A percentile compares a stretch with the other conserved stretches of the same genome.
Conservation (phyloP, 352 stramenopile genomes). For the Phytopythium aichiense region DNA sequence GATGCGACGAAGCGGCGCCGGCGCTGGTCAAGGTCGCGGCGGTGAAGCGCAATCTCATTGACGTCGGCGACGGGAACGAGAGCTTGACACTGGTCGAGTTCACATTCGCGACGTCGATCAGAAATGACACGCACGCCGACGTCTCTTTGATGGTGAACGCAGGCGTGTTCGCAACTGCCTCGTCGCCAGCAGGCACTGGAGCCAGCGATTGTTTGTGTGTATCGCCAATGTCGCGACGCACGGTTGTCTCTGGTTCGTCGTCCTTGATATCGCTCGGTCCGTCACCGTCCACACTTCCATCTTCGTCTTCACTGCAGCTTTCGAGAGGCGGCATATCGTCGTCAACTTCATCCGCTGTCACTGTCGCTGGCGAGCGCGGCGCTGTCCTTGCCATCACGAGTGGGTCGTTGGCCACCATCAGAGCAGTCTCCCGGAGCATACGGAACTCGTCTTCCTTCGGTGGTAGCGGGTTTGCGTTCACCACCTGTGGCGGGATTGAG, state of each 20-base stretch:
- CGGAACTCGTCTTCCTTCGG: constrained; percentile 39
- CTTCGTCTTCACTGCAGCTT: constrained; percentile 51
- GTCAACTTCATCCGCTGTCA: constrained; percentile 14
- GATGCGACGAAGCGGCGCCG: background rate
- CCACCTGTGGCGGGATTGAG: constrained; percentile 11
- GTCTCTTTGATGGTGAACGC: constrained; percentile 45
- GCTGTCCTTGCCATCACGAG: constrained; percentile 17
- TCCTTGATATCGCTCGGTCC: constrained; percentile 8
- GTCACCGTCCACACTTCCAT: constrained; percentile 11
- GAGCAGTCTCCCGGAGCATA: constrained; percentile 56
- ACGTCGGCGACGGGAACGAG: constrained; percentile 24
- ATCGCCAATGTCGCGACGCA: background rate
- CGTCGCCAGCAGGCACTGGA: background rate
- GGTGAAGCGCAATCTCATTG: constrained; percentile 32
- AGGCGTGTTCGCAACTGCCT: constrained; percentile 11
- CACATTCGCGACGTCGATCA: constrained; percentile 39
- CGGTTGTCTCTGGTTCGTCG: background rate
- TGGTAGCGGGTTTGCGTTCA: background rate
- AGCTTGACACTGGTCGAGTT: constrained; percentile 35
- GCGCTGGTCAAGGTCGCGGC: background rate
- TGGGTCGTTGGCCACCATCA: constrained; percentile 67
- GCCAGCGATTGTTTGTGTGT: background rate
- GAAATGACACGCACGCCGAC: constrained; percentile 37
- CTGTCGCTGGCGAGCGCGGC: background rate
- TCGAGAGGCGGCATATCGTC: constrained; percentile 55